Conservation (phyloP, 306 rosid genomes). For the Quercus alba region DNA sequence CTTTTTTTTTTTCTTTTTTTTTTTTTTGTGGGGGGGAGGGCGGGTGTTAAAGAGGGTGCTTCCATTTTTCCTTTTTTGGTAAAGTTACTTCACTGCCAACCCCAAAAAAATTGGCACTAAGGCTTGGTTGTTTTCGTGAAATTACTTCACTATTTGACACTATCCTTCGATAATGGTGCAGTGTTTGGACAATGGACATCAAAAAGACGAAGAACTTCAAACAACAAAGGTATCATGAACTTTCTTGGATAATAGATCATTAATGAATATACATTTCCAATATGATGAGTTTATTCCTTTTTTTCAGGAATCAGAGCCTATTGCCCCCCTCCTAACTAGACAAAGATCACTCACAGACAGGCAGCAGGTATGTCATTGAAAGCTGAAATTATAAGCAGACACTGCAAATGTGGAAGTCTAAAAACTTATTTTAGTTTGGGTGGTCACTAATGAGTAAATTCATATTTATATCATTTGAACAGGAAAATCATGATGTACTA, state of each 20-base stretch:
- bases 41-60: background rate
- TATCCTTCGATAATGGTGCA: slow-evolving; percentile 30
- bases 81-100: background rate
- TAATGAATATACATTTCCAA: slow-evolving; percentile 12
- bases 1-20: background rate
- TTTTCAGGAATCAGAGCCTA: slow-evolving; percentile 55
- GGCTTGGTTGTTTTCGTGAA: background rate
- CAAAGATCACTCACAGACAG: slow-evolving; percentile 81
- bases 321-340: slow-evolving; percentile 48
- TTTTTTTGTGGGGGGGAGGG: background rate
- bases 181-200: slow-evolving; percentile 55
- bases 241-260: background rate
- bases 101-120: too few relatives aligned
- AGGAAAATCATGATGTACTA: slow-evolving; percentile 80
- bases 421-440: background rate
- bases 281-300: slow-evolving; percentile 6
- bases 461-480: slow-evolving; percentile 27
- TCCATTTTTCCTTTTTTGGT: background rate
- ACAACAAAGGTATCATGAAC: slow-evolving; percentile 41
- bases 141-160: slow-evolving; percentile 17
- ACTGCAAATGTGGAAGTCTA: background rate
- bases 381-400: slow-evolving; percentile 8
- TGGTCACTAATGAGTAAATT: background rate
- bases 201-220: slow-evolving; percentile 42
- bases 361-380: slow-evolving; percentile 62